These are phyloP conservation scores for Candida ulmi DNA, from an alignment of 805 yeast species.

Conservation along the genomic window DNA sequence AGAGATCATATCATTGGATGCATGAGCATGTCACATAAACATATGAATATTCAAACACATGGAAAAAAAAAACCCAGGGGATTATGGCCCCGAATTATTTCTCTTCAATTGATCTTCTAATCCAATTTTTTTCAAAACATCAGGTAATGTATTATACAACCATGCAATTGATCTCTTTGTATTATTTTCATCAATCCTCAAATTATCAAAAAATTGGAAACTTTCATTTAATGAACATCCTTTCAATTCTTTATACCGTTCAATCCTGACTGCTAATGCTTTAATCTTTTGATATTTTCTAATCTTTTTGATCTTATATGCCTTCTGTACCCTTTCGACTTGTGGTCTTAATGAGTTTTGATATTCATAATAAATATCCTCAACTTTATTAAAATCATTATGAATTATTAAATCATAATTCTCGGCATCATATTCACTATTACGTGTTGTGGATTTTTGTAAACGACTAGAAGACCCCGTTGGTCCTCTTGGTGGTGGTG, in stretches of 20 bases:
- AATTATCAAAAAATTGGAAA: constrained; percentile 25
- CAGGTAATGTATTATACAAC: constrained; percentile 30
- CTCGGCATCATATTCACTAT: constrained; percentile 22
- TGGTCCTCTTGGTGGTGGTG: constrained; percentile 11
- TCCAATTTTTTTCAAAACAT: constrained; percentile 23
- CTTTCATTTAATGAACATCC: constrained; percentile 23
- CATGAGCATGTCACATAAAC: too few species aligned
- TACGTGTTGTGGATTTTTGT: constrained; percentile 18
- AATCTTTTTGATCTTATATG: constrained; percentile 29
- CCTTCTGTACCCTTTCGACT: constrained; percentile 28
- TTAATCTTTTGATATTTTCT: constrained; percentile 33
- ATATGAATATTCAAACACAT: constrained; percentile 1
- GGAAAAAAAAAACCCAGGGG: background rate
- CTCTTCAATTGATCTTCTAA: constrained; percentile 24
- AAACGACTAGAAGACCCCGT: constrained; percentile 12
- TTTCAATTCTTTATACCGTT: constrained; percentile 25
- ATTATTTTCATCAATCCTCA: constrained; percentile 25
- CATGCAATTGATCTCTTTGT: constrained; percentile 30
- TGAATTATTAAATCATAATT: constrained; percentile 26
- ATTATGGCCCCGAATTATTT: constrained; percentile 1
- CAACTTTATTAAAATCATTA: constrained; percentile 26
- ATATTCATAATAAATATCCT: constrained; percentile 28
- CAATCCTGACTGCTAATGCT: constrained; percentile 30
- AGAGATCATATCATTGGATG: too few species aligned
- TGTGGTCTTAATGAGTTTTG: constrained; percentile 26